Evolutionary conservation across 805 yeast genomes (phyloP).

Genomic region (Priceomyces medius): DNA sequence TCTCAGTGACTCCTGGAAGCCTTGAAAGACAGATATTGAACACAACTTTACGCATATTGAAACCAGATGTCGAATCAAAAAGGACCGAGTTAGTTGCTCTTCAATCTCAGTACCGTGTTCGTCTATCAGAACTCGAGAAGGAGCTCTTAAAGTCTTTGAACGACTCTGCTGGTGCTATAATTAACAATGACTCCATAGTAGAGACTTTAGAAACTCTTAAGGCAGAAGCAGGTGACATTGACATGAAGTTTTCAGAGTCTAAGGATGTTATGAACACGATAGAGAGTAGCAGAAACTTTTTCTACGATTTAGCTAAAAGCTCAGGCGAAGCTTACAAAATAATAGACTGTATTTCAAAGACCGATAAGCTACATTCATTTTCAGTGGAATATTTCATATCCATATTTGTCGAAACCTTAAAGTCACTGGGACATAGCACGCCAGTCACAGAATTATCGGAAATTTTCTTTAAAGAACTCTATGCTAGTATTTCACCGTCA

Average conservation of each 20-base stretch:
- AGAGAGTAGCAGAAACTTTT: slow-evolving; percentile 47
- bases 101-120: slow-evolving; percentile 58
- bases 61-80: slow-evolving; percentile 66
- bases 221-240: slow-evolving; percentile 55
- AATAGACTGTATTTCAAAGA: slow-evolving; percentile 32
- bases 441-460: slow-evolving; percentile 27
- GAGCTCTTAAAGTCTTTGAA: slow-evolving; percentile 58
- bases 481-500: slow-evolving; percentile 45
- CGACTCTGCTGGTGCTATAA: slow-evolving; percentile 55
- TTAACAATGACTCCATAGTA: slow-evolving; percentile 65
- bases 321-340: slow-evolving; percentile 52
- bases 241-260: slow-evolving; percentile 54
- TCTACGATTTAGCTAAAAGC: slow-evolving; percentile 53
- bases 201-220: slow-evolving; percentile 65
- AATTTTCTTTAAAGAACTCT: slow-evolving; percentile 47
- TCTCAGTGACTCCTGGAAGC: slow-evolving; percentile 66
- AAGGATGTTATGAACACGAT: slow-evolving; percentile 53
- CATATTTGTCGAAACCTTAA: slow-evolving; percentile 15
- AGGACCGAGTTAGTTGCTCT: slow-evolving; percentile 52
- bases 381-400: slow-evolving; percentile 39
- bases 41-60: slow-evolving; percentile 49
- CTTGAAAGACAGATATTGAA: slow-evolving; percentile 64
- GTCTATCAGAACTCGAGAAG: slow-evolving; percentile 55
- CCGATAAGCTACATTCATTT: slow-evolving; percentile 60
- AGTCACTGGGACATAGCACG: slow-evolving; percentile 14